Conservation (phyloP, 805 yeast genomes). For the Soucietia sequanensis region DNA sequence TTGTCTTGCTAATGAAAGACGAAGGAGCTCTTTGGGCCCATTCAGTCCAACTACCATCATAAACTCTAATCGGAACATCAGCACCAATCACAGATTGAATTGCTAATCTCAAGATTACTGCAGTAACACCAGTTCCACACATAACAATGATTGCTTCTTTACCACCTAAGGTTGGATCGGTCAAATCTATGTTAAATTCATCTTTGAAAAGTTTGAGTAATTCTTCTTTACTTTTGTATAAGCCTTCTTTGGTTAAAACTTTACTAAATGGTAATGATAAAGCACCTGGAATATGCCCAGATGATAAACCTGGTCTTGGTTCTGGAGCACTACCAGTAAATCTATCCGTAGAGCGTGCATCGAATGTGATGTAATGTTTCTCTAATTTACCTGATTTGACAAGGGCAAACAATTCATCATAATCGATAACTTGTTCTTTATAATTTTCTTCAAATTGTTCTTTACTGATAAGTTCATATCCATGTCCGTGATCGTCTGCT, state of each 20-base stretch:
- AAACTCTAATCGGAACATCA: conserved; percentile 38
- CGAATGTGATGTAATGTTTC: conserved; percentile 56
- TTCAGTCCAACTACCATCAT: conserved; percentile 88
- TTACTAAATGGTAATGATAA: conserved; percentile 71
- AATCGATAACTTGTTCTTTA: conserved; percentile 55
- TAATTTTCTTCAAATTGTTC: conserved; percentile 31
- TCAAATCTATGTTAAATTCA: conserved; percentile 32
- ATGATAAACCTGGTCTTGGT: conserved; percentile 82
- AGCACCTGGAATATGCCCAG: conserved; percentile 89
- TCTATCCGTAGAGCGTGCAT: conserved; percentile 77
- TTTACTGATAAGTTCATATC: conserved; percentile 19
- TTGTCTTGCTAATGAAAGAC: conserved; percentile 46
- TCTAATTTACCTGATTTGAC: conserved; percentile 49
- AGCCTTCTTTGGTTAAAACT: conserved; percentile 49
- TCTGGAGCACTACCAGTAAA: conserved; percentile 82
- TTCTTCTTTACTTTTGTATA: conserved; percentile 47
- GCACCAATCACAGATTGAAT: conserved; percentile 36
- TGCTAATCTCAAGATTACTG: conserved; percentile 81
- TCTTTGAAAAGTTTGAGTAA: conserved; percentile 45
- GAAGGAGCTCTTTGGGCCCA: conserved; percentile 76
- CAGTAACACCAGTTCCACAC: conserved; percentile 98
- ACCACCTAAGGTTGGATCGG: conserved; percentile 25
- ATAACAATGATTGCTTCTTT: conserved; percentile 73
- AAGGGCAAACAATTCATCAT: conserved; percentile 62
- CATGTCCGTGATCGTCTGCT: conserved; percentile 2